phyloP scores from a whole-genome alignment of 495 filamentous ascomycete genomes.

The Daldinia decipiens region DNA sequence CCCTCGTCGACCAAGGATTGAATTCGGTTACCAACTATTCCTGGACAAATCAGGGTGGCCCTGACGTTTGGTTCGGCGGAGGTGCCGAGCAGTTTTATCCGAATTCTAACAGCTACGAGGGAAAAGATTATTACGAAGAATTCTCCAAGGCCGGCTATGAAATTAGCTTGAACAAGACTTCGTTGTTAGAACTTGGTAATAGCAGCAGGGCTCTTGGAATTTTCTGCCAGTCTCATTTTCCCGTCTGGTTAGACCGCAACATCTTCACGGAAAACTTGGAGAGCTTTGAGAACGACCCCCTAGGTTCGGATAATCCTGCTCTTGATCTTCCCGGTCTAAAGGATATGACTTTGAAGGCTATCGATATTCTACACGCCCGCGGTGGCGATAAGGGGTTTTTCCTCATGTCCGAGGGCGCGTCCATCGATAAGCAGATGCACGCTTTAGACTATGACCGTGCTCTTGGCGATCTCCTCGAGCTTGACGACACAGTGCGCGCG shows the following conservation, averaged over 20 bases:
- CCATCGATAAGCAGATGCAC: constrained; percentile 85
- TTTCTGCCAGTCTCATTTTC: constrained; percentile 72
- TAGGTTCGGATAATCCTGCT: constrained; percentile 65
- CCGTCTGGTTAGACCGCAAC: constrained; percentile 78
- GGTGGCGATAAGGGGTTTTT: constrained; percentile 74
- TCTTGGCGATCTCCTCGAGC: constrained; percentile 77
- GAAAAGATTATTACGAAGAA: constrained; percentile 72
- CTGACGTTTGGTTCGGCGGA: constrained; percentile 77
- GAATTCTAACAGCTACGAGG: constrained; percentile 61
- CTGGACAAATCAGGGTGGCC: constrained; percentile 72
- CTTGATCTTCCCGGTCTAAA: constrained; percentile 76
- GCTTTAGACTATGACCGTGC: constrained; percentile 78
- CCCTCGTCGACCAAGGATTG: constrained; percentile 69
- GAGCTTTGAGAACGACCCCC: constrained; percentile 68
- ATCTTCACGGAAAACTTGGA: constrained; percentile 71
- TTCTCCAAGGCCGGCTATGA: constrained; percentile 73
- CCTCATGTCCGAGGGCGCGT: constrained; percentile 79
- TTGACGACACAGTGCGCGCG: constrained; percentile 77
- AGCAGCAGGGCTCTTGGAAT: constrained; percentile 71
- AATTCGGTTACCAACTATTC: constrained; percentile 70
- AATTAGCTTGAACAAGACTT: constrained; percentile 72
- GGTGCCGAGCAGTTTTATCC: constrained; percentile 78
- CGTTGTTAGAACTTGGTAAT: constrained; percentile 61
- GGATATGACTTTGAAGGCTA: constrained; percentile 83
- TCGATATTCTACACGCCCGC: constrained; percentile 73